Conservation (phyloP, 345 rosid species). For the Syzygium aqueum region DNA sequence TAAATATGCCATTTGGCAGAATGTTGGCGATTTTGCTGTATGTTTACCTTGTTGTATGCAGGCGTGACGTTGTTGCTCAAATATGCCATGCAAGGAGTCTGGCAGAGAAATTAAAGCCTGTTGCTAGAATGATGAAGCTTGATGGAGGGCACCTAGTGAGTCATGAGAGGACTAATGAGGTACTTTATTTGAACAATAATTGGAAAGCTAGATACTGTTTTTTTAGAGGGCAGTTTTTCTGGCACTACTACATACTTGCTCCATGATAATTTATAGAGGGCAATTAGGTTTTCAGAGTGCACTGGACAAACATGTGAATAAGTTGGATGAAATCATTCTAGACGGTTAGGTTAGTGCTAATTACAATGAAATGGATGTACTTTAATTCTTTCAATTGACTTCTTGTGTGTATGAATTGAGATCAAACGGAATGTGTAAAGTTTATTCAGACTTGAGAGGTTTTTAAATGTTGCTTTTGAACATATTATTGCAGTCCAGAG, state of each 20-base stretch:
- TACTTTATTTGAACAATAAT: conserved; percentile 5
- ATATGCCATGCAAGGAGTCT: conserved; percentile 68
- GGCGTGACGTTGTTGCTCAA: conserved; percentile 90
- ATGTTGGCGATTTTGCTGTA: neutral
- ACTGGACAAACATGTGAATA: neutral
- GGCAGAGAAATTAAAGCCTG: conserved; percentile 75
- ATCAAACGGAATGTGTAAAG: neutral
- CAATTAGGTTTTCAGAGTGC: neutral
- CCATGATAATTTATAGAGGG: neutral
- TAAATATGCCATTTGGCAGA: neutral
- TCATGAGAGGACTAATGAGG: conserved; percentile 88
- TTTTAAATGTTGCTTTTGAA: neutral
- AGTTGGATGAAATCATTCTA: neutral
- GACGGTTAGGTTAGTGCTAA: neutral
- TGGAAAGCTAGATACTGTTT: neutral
- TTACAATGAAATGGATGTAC: neutral
- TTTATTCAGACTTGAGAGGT: neutral
- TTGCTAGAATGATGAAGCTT: conserved; percentile 86
- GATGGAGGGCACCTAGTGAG: conserved; percentile 95
- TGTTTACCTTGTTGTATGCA: conserved; percentile 10
- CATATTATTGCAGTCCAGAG: neutral
- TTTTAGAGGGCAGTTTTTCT: neutral
- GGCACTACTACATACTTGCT: neutral
- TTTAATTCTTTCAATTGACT: neutral
- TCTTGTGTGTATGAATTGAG: neutral